These are phyloP conservation scores for Suillus placidus DNA, from an alignment of 768 basidiomycete genomes.

Conservation along the genomic window DNA sequence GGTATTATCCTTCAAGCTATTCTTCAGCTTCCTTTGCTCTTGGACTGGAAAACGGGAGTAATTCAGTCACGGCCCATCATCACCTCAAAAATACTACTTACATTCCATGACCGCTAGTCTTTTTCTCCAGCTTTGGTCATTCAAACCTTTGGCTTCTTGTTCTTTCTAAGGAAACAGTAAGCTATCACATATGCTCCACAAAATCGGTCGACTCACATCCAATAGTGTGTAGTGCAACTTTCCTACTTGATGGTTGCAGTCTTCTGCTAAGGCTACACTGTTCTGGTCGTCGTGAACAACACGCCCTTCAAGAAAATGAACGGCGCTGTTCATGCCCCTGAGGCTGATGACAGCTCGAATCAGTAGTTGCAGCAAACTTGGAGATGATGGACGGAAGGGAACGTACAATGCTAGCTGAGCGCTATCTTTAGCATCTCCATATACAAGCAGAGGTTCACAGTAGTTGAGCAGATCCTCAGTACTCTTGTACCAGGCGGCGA, in stretches of 20 bases:
- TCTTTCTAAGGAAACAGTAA: slow-evolving; percentile 1
- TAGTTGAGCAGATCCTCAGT: not conserved
- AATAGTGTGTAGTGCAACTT: slow-evolving; percentile 1
- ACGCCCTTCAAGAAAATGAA: not conserved
- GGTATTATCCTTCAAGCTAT: not conserved
- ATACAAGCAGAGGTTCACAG: not conserved
- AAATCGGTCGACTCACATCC: not conserved
- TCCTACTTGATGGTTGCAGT: not conserved
- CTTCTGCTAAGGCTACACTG: not conserved
- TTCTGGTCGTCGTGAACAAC: not conserved
- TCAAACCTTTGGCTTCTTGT: not conserved
- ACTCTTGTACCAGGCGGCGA: slow-evolving; percentile 2
- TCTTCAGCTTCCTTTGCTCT: slow-evolving; percentile 4
- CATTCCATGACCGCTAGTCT: not conserved
- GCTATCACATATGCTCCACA: not conserved
- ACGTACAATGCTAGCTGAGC: not conserved
- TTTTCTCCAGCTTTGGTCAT: slow-evolving; percentile 1
- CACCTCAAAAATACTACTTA: not conserved
- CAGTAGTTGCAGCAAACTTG: not conserved
- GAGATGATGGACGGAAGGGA: not conserved
- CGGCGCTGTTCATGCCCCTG: not conserved
- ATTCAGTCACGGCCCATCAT: not conserved
- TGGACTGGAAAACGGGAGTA: not conserved
- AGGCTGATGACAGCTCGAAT: not conserved
- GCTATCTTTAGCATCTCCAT: not conserved